Percentiles rank a stretch among this genome's conserved stretches.
Evolutionary conservation across 257 asterid species (phyloP).

Genomic region (Cynanchum wilfordii): DNA sequence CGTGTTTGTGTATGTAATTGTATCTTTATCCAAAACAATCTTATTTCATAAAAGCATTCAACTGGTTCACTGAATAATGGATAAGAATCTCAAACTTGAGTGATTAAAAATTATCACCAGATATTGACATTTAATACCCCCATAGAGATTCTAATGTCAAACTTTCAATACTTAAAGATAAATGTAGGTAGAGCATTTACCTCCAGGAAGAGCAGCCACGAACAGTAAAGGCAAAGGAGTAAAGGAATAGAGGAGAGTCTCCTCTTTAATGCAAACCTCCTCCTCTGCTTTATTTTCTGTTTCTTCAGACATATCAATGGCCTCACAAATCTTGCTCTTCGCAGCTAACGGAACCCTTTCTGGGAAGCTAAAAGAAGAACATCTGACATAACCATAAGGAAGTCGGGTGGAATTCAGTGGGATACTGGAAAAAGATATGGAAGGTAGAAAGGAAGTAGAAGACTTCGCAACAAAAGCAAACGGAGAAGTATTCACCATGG

Average conservation of each 20-base stretch:
- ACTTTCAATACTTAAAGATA: background rate
- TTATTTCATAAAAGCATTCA: background rate
- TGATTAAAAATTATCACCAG: background rate
- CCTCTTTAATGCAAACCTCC: constrained; percentile 20
- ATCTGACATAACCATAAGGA: constrained; percentile 10
- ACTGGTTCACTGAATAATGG: background rate
- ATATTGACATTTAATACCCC: background rate
- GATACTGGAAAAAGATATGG: constrained; percentile 17
- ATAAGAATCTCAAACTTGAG: background rate
- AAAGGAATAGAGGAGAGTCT: constrained; percentile 48
- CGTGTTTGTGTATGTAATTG: background rate
- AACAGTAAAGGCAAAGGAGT: constrained; percentile 50
- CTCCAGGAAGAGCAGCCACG: constrained; percentile 81
- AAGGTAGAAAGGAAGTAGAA: constrained; percentile 24
- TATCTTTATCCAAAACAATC: background rate
- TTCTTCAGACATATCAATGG: constrained; percentile 13
- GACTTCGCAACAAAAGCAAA: constrained; percentile 28
- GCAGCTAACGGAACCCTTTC: constrained; percentile 26
- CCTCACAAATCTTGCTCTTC: constrained; percentile 20
- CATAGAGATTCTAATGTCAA: no score
- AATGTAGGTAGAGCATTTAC: constrained; percentile 28
- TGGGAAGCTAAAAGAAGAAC: constrained; percentile 1
- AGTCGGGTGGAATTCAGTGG: constrained; percentile 11
- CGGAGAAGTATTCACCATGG: constrained; percentile 44
- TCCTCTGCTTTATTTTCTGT: constrained; percentile 13